These are phyloP conservation scores for Chlamydomonas schloesseri DNA, from an alignment of 139 green algal species.

Conservation along the genomic window DNA sequence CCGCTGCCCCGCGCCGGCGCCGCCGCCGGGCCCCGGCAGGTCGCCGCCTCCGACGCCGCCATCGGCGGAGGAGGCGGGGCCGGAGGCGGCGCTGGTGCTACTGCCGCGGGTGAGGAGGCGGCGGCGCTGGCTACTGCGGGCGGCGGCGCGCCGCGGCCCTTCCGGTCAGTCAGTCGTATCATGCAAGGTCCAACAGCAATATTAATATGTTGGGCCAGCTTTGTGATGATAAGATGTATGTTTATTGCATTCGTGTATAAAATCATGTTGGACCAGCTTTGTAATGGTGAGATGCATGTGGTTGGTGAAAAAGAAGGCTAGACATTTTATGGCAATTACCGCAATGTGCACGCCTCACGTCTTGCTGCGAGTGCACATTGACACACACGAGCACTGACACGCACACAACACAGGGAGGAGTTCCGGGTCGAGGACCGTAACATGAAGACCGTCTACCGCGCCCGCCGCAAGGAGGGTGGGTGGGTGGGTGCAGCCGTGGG, in stretches of 20 bases:
- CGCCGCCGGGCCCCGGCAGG: not conserved
- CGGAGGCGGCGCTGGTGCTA: not conserved
- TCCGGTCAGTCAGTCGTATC: not conserved
- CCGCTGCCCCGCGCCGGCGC: not conserved
- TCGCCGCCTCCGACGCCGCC: conserved; percentile 4
- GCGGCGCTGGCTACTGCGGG: not conserved
- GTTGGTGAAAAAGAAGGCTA: too few species aligned
- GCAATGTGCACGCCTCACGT: too few species aligned
- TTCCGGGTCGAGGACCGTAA: conserved; percentile 44
- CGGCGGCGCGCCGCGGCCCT: conserved; percentile 1
- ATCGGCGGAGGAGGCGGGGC: too few species aligned
- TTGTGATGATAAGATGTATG: too few species aligned
- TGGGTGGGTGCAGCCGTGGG: not conserved
- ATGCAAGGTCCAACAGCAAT: too few species aligned
- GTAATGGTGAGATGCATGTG: too few species aligned
- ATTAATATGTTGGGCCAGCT: too few species aligned
- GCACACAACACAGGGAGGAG: not conserved
- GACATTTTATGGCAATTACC: too few species aligned
- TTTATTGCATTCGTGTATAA: too few species aligned
- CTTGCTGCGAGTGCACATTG: too few species aligned
- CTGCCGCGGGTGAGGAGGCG: not conserved
- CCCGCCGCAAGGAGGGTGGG: conserved; percentile 57
- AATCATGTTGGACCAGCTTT: too few species aligned
- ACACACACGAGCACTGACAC: too few species aligned
- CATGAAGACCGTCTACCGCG: conserved; percentile 56